phyloP scores from a whole-genome alignment of 176 grass and related monocot species.

The Typha latifolia region DNA sequence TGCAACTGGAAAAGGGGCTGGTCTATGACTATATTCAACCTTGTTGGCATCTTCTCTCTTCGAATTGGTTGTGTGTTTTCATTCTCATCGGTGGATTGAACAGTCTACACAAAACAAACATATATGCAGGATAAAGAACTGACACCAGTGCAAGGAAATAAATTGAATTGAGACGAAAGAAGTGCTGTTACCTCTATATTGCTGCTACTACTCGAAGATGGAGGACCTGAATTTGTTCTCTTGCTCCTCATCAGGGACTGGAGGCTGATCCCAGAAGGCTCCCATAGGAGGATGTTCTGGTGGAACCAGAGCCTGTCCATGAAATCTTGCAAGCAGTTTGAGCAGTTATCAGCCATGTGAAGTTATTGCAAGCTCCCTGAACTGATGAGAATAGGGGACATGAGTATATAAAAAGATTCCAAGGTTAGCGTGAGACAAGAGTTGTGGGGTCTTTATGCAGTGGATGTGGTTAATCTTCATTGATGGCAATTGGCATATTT shows the following conservation, averaged over 20 bases:
- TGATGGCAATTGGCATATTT: background rate
- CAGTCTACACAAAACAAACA: background rate
- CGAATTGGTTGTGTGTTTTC: background rate
- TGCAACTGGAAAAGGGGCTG: conserved; percentile 12
- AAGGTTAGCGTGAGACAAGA: background rate
- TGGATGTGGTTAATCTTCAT: background rate
- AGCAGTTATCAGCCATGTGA: background rate
- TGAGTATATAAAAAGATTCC: background rate
- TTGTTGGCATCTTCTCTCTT: background rate
- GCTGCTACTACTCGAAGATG: too few relatives aligned
- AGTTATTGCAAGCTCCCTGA: background rate
- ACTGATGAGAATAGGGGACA: background rate
- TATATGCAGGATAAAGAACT: background rate
- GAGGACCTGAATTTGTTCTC: background rate
- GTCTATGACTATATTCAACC: conserved; percentile 4
- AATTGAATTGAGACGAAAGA: background rate
- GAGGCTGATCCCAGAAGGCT: conserved; percentile 4
- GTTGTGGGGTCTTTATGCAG: background rate
- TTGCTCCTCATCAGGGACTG: background rate
- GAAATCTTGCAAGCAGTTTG: background rate
- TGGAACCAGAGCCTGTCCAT: conserved; percentile 18
- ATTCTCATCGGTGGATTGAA: background rate
- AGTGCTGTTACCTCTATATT: background rate
- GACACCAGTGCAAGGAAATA: background rate
- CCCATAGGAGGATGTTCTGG: conserved; percentile 3